A percentile compares a stretch with the other conserved stretches of the same genome.
Evolutionary conservation across 108 stramenopile genomes (phyloP).

Genomic region (Parmales sp.): DNA sequence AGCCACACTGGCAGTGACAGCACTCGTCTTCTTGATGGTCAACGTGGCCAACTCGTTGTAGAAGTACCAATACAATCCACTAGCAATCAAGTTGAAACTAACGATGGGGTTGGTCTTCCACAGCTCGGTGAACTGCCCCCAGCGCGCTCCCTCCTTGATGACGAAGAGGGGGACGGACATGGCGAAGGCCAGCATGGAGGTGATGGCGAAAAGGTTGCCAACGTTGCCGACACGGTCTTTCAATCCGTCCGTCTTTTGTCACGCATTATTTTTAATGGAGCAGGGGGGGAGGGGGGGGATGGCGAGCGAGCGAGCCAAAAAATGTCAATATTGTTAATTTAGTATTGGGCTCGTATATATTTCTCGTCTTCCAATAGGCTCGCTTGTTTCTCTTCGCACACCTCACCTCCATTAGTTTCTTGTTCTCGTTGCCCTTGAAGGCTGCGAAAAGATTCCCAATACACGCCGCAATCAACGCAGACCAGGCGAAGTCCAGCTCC

Average conservation of each 20-base stretch:
- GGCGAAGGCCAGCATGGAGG: constrained; percentile 70
- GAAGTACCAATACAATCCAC: constrained; percentile 78
- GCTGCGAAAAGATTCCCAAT: constrained; percentile 86
- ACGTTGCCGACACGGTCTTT: constrained; percentile 78
- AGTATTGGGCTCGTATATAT: no score
- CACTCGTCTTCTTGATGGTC: constrained; percentile 87
- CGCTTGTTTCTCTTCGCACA: no score
- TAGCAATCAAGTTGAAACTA: constrained; percentile 67
- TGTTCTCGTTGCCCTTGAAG: constrained; percentile 86
- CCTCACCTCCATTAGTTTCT: constrained; percentile 92
- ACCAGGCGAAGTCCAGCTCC: constrained; percentile 82
- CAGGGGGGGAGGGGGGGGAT: no score
- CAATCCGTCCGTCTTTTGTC: no score
- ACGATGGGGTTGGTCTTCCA: constrained; percentile 68
- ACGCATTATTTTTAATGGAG: no score
- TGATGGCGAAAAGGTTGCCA: constrained; percentile 85
- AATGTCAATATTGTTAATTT: no score
- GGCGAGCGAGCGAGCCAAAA: no score
- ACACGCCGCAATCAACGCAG: constrained; percentile 73
- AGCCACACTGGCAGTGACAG: constrained; percentile 85
- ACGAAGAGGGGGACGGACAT: constrained; percentile 62
- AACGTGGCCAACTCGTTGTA: constrained; percentile 90
- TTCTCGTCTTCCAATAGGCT: no score
- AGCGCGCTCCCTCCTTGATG: constrained; percentile 54
- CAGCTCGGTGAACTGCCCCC: constrained; percentile 63